A percentile compares a stretch with the other conserved stretches of the same genome.
Conservation (phyloP, 2,329 filamentous ascomycete species). For the Aspergillus persii region DNA sequence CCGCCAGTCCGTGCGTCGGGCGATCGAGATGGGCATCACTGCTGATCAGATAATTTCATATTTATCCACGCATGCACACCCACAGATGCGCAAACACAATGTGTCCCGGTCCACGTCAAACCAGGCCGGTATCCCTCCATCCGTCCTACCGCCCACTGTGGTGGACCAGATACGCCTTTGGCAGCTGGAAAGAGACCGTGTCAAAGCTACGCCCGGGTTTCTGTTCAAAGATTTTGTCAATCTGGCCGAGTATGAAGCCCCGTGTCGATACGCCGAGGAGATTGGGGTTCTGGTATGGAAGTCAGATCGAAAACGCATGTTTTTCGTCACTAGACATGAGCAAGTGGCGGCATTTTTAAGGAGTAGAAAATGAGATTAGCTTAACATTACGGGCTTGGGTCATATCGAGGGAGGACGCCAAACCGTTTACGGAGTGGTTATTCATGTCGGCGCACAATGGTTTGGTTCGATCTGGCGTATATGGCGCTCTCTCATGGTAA, state of each 20-base stretch:
- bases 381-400: neutral
- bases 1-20: slow-evolving; percentile 80
- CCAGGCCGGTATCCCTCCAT: slow-evolving; percentile 41
- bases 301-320: slow-evolving; percentile 74
- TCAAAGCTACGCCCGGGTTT: slow-evolving; percentile 79
- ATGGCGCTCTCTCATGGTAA: neutral
- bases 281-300: slow-evolving; percentile 88
- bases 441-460: slow-evolving; percentile 1
- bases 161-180: slow-evolving; percentile 96
- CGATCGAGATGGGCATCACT: slow-evolving; percentile 87
- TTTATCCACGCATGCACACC: slow-evolving; percentile 86
- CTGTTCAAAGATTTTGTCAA: slow-evolving; percentile 85
- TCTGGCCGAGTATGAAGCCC: slow-evolving; percentile 59
- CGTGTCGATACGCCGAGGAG: slow-evolving; percentile 70
- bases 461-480: slow-evolving; percentile 5
- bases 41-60: slow-evolving; percentile 94
- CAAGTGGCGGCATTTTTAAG: slow-evolving; percentile 81
- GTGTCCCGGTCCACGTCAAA: slow-evolving; percentile 40
- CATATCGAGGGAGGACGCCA: neutral
- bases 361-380: slow-evolving; percentile 47
- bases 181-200: slow-evolving; percentile 95
- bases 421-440: neutral
- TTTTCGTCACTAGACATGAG: slow-evolving; percentile 90
- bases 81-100: slow-evolving; percentile 75
- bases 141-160: slow-evolving; percentile 88